These are phyloP conservation scores for Phytopythium sindhum DNA, from an alignment of 352 stramenopile genomes.

Conservation along the genomic window DNA sequence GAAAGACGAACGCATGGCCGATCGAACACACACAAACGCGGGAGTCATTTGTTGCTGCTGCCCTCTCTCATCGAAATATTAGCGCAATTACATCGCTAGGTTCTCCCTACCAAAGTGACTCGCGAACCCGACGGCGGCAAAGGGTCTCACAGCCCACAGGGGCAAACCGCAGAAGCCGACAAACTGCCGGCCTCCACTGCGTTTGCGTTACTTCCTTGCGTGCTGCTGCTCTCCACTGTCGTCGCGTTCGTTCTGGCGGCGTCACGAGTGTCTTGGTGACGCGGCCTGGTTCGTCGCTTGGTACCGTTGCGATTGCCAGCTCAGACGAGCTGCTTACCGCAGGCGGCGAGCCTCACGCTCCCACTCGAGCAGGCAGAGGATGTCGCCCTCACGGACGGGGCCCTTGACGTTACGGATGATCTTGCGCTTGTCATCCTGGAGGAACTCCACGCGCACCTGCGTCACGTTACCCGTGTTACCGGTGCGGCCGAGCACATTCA, in stretches of 20 bases:
- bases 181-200: neutral
- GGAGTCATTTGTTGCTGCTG: constrained; percentile 8
- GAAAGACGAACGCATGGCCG: neutral
- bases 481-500: constrained; percentile 98
- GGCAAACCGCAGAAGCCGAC: neutral
- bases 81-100: constrained; percentile 39
- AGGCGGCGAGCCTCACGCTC: constrained; percentile 98
- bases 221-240: neutral
- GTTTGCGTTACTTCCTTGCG: neutral
- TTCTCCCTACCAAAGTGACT: constrained; percentile 21
- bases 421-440: constrained; percentile 97
- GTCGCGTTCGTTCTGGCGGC: constrained; percentile 9
- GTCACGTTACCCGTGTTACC: constrained; percentile 99
- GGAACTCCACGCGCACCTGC: constrained; percentile 99
- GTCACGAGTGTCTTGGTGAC: constrained; percentile 8
- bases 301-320: constrained; percentile 3
- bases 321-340: constrained; percentile 83
- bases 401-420: constrained; percentile 99
- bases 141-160: neutral
- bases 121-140: neutral
- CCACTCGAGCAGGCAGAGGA: constrained; percentile 99
- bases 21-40: neutral
- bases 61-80: constrained; percentile 59
- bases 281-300: constrained; percentile 16
- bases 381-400: constrained; percentile 97